Base-by-base conservation (phyloP, 345 rosid genomes). In the Eucalyptus tenuipes region DNA sequence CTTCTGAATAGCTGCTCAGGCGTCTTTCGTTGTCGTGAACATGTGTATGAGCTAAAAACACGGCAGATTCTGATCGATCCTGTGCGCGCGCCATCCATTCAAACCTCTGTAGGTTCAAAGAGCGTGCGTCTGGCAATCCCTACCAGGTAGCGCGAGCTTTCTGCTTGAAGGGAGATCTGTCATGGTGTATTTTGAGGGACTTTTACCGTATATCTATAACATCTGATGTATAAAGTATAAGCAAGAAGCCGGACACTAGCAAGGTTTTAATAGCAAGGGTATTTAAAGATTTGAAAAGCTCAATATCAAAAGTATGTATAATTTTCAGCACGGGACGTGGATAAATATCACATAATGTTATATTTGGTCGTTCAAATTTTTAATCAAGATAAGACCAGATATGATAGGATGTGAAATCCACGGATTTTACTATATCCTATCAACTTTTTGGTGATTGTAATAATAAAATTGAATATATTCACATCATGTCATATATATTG, bases 371-470 rank as follows among this genome's bases (percentile, higher is more conserved):
- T 20, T 20, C 57, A 20, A 3, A 52, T 20, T 20, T 52, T 52
- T 52, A 52, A 52, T 52, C 1, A 52, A 52, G 1, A 20, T 52
- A 52, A 52, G 10, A 52, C 5, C 3, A n/a, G 5, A 52, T 52
- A 52, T 52, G 5, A 52, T 52, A 3, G 0, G 10, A 52, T 52
- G 0, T 7, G 10, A 52, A 18, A 52, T 52, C 4, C 5, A 52
- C 1, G 1, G 2, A 52, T 52, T 52, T 52, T 52, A 52, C 2
- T 18, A 52, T 52, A 52, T 0, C 57, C 2, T 52, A 52, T 52
- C 0, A 52, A 52, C 0, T 1, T 2, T 52, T 52, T 52, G 25
- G 2, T 20, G 5, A 52, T 52, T 52, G 5, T 52, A 20, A 10
- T 52, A 52, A 52, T 52, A 20, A 20, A 52, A 52, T 52, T 52